Conservation (phyloP, 1,139 yeast genomes). For the Saccharomycopsis hybrid region DNA sequence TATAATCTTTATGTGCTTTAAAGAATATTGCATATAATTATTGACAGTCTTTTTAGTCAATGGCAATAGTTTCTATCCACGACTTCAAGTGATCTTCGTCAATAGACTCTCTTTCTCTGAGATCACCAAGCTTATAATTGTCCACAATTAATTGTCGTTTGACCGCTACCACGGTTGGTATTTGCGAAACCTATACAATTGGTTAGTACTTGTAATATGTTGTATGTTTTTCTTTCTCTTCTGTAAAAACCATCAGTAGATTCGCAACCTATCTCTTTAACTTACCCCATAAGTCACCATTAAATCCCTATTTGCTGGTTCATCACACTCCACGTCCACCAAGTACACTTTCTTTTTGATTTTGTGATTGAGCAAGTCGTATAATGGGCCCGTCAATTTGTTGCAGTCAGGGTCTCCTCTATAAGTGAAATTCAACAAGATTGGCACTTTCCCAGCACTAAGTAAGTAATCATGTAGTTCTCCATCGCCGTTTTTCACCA, state of each 20-base stretch:
- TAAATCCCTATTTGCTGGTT: slow-evolving; percentile 54
- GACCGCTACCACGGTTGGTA: slow-evolving; percentile 8
- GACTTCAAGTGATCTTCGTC: slow-evolving; percentile 2
- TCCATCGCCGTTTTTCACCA: slow-evolving; percentile 26
- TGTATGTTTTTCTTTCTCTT: too few species aligned
- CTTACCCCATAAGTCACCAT: slow-evolving; percentile 27
- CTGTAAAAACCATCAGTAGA: background rate
- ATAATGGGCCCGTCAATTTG: slow-evolving; percentile 56
- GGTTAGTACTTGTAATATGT: background rate
- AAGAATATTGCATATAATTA: too few species aligned
- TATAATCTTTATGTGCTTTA: too few species aligned
- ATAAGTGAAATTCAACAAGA: slow-evolving; percentile 65
- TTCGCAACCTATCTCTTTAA: background rate
- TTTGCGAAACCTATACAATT: background rate
- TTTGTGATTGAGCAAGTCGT: slow-evolving; percentile 47
- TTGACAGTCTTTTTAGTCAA: too few species aligned
- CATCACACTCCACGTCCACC: slow-evolving; percentile 68
- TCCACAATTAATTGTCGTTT: slow-evolving; percentile 5
- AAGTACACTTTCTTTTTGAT: slow-evolving; percentile 45
- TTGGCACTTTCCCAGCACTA: slow-evolving; percentile 47
- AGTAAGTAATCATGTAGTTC: slow-evolving; percentile 54
- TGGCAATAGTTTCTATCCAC: slow-evolving; percentile 3
- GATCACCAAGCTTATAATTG: background rate
- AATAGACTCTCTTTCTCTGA: background rate
- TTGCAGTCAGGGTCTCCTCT: slow-evolving; percentile 61